A percentile compares a stretch with the other conserved stretches of the same genome.
phyloP scores from a whole-genome alignment of 2,329 filamentous ascomycete species.

The Chrysoporthe puriensis region DNA sequence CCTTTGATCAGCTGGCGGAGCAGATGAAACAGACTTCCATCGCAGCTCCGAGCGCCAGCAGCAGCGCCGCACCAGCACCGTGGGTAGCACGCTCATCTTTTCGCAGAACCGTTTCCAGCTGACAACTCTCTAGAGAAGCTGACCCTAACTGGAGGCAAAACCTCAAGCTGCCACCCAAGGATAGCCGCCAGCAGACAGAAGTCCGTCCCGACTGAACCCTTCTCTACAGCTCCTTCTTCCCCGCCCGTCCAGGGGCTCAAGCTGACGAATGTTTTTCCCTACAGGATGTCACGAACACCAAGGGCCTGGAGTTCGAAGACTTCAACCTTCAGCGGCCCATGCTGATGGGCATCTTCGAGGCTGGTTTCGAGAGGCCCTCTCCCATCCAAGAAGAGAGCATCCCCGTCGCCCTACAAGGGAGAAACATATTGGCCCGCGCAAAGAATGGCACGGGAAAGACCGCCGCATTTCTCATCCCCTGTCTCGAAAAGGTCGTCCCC shows the following conservation, averaged over 20 bases:
- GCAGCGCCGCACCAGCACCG: neutral
- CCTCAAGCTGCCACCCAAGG: constrained; percentile 73
- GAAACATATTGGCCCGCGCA: constrained; percentile 92
- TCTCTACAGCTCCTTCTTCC: neutral
- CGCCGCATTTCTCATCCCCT: constrained; percentile 94
- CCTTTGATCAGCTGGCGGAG: constrained; percentile 27
- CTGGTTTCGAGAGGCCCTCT: constrained; percentile 97
- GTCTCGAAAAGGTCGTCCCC: constrained; percentile 93
- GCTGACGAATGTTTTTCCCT: constrained; percentile 11
- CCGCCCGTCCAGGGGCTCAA: neutral
- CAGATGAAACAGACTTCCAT: constrained; percentile 26
- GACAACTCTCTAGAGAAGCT: constrained; percentile 51
- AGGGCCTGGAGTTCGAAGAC: constrained; percentile 96
- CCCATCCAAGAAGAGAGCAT: constrained; percentile 99
- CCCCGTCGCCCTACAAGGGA: constrained; percentile 90
- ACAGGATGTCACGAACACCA: constrained; percentile 96
- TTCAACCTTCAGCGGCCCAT: constrained; percentile 94
- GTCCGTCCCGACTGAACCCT: constrained; percentile 45
- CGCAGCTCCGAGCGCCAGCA: constrained; percentile 16
- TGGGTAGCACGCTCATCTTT: neutral
- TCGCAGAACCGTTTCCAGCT: constrained; percentile 29
- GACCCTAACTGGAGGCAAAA: constrained; percentile 74
- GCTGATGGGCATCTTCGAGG: constrained; percentile 99
- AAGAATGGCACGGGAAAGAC: constrained; percentile 99
- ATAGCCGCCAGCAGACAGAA: constrained; percentile 81